phyloP scores from a whole-genome alignment of 1,139 yeast genomes.

The Kluyveromyces sp. region DNA sequence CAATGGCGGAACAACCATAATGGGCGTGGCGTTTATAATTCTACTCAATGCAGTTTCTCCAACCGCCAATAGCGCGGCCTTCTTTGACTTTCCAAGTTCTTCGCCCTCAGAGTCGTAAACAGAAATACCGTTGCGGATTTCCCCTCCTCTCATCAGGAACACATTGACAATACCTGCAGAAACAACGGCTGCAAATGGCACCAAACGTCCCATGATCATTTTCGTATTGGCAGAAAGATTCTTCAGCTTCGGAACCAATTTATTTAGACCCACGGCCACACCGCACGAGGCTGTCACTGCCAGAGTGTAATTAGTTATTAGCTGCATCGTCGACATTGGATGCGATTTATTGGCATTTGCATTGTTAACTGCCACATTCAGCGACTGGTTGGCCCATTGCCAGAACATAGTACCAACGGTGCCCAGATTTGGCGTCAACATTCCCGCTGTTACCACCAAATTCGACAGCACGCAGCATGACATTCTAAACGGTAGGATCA shows the following conservation, averaged over 20 bases:
- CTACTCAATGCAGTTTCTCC: slow-evolving; percentile 95
- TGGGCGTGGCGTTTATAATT: slow-evolving; percentile 92
- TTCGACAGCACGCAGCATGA: slow-evolving; percentile 90
- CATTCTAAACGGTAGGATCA: slow-evolving; percentile 90
- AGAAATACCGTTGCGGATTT: slow-evolving; percentile 73
- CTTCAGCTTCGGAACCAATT: slow-evolving; percentile 75
- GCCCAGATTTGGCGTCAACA: slow-evolving; percentile 91
- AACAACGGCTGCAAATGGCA: slow-evolving; percentile 97
- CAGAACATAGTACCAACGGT: slow-evolving; percentile 88
- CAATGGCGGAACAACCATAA: slow-evolving; percentile 93
- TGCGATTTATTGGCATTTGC: slow-evolving; percentile 95
- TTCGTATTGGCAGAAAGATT: slow-evolving; percentile 60
- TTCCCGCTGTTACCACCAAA: slow-evolving; percentile 91
- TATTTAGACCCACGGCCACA: slow-evolving; percentile 87
- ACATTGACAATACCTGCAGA: slow-evolving; percentile 94
- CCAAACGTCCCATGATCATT: slow-evolving; percentile 70
- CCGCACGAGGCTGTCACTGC: slow-evolving; percentile 95
- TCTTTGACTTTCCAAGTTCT: slow-evolving; percentile 69
- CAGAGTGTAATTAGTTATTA: slow-evolving; percentile 67
- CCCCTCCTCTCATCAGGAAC: slow-evolving; percentile 91
- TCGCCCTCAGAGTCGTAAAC: slow-evolving; percentile 67
- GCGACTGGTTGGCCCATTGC: slow-evolving; percentile 95
- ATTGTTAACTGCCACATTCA: slow-evolving; percentile 92
- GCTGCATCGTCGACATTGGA: slow-evolving; percentile 73
- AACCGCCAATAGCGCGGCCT: slow-evolving; percentile 86